Conservation (phyloP, 2,329 filamentous ascomycete species). For the Akanthomyces lecanii region DNA sequence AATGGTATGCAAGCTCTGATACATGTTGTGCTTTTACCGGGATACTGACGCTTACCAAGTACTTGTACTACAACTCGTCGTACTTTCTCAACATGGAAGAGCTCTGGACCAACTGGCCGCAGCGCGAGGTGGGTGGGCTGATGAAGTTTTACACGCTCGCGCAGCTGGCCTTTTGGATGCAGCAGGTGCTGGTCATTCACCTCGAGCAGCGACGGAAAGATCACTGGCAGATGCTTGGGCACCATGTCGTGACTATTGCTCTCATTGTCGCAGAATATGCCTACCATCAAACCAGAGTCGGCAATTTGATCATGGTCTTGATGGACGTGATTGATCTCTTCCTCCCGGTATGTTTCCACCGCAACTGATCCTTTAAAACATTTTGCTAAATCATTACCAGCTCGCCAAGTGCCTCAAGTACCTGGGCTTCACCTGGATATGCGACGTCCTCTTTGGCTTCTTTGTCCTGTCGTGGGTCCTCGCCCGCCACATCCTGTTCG, state of each 20-base stretch:
- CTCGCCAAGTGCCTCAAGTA: slow-evolving; percentile 93
- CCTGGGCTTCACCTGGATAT: slow-evolving; percentile 66
- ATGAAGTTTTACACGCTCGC: slow-evolving; percentile 56
- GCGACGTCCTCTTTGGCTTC: slow-evolving; percentile 77
- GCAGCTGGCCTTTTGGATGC: slow-evolving; percentile 88
- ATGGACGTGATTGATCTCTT: slow-evolving; percentile 94
- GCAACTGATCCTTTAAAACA: neutral
- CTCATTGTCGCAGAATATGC: slow-evolving; percentile 79
- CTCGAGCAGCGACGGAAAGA: slow-evolving; percentile 94
- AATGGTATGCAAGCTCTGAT: slow-evolving; percentile 50
- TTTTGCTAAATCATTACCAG: slow-evolving; percentile 38
- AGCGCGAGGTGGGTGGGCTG: slow-evolving; percentile 65
- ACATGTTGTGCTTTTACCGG: slow-evolving; percentile 25
- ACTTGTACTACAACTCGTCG: slow-evolving; percentile 72
- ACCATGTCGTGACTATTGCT: slow-evolving; percentile 86
- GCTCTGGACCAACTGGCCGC: slow-evolving; percentile 82
- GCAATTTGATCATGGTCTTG: slow-evolving; percentile 80
- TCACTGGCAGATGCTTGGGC: slow-evolving; percentile 90
- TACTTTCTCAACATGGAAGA: slow-evolving; percentile 74
- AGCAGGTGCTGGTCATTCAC: slow-evolving; percentile 90
- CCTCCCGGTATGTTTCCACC: slow-evolving; percentile 61
- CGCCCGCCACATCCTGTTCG: slow-evolving; percentile 76
- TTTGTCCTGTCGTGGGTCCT: slow-evolving; percentile 84
- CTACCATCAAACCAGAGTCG: slow-evolving; percentile 82
- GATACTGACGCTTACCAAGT: slow-evolving; percentile 44